These are phyloP conservation scores for Coemansia sp. DNA, from an alignment of 192 early-diverging fungal genomes.

Conservation along the genomic window DNA sequence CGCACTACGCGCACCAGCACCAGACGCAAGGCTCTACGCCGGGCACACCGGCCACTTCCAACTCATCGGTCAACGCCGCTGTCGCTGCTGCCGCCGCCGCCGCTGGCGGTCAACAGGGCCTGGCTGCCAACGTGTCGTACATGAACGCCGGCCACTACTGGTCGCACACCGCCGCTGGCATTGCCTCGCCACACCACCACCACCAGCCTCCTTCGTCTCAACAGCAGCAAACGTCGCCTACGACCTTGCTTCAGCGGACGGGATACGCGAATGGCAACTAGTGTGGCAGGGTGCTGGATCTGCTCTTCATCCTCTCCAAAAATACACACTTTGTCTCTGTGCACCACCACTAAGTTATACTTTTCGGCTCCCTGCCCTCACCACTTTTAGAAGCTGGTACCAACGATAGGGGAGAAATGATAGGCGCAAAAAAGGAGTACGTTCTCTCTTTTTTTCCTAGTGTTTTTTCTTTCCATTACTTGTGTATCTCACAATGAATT, in stretches of 20 bases:
- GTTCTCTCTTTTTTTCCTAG: background rate
- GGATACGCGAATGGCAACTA: constrained; percentile 35
- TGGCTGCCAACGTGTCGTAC: constrained; percentile 29
- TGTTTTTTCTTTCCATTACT: constrained; percentile 3
- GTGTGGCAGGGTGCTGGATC: background rate
- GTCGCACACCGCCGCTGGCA: constrained; percentile 12
- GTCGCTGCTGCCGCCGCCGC: constrained; percentile 37
- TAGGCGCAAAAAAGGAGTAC: background rate
- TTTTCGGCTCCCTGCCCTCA: background rate
- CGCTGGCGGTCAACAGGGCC: constrained; percentile 23
- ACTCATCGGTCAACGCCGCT: constrained; percentile 34
- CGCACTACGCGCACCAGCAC: constrained; percentile 19
- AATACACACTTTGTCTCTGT: constrained; percentile 13
- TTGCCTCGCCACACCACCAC: constrained; percentile 41
- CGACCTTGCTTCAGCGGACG: constrained; percentile 38
- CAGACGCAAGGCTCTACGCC: constrained; percentile 27
- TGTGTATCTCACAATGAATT: constrained; percentile 2
- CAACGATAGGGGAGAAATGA: background rate
- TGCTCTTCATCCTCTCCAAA: constrained; percentile 1
- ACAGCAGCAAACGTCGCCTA: constrained; percentile 21
- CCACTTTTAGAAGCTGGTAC: background rate
- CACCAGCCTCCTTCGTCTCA: constrained; percentile 30
- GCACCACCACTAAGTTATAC: background rate
- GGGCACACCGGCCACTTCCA: constrained; percentile 22
- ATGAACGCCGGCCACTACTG: constrained; percentile 47